phyloP scores from a whole-genome alignment of 306 rosid species.

The Vigna mungo region DNA sequence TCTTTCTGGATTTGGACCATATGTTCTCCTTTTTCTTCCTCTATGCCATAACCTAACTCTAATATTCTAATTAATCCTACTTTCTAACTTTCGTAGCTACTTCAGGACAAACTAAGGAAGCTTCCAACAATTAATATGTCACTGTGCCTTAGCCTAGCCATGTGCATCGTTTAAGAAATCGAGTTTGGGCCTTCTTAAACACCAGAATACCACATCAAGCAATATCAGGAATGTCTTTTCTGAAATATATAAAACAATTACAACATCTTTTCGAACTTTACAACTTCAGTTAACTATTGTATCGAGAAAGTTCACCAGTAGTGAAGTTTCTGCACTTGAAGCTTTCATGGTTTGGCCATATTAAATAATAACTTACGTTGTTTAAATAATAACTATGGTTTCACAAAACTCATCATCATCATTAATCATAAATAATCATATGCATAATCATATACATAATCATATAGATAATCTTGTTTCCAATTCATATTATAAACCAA shows the following conservation, averaged over 20 bases:
- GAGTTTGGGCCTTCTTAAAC: too few species aligned
- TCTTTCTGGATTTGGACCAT: conserved; percentile 44
- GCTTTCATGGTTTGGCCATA: too few species aligned
- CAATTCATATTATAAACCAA: too few species aligned
- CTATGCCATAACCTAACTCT: neutral
- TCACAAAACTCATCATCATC: too few species aligned
- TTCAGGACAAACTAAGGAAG: conserved; percentile 8
- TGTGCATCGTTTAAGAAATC: neutral
- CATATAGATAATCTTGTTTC: too few species aligned
- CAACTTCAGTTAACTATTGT: too few species aligned
- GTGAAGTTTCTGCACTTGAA: too few species aligned
- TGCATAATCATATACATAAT: too few species aligned
- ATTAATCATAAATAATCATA: too few species aligned
- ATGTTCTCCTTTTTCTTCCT: conserved; percentile 27
- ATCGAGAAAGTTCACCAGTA: too few species aligned
- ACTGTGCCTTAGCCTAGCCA: conserved; percentile 4
- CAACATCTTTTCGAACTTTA: neutral
- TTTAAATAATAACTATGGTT: too few species aligned
- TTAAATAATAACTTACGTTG: too few species aligned
- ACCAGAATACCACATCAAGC: neutral
- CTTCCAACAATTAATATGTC: conserved; percentile 26
- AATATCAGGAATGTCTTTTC: neutral
- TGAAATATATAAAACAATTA: neutral
- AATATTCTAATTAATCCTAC: conserved; percentile 8
- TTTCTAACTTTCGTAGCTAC: neutral